phyloP scores from a whole-genome alignment of 495 filamentous ascomycete genomes.

The Penicillium canariense region DNA sequence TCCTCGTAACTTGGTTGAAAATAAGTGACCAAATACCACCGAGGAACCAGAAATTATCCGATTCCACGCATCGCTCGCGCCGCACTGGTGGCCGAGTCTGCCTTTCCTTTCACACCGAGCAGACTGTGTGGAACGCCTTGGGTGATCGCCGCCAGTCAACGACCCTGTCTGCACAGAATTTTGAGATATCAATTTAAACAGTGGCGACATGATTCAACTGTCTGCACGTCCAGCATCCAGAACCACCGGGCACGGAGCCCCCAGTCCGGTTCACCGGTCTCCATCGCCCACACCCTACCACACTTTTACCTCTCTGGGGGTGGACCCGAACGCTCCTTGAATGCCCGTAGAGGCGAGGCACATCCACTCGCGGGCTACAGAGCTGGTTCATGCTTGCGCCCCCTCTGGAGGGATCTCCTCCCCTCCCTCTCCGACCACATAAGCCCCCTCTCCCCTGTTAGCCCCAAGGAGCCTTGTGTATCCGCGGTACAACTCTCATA shows the following conservation, averaged over 20 bases:
- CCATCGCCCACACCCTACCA: neutral
- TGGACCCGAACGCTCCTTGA: constrained; percentile 2
- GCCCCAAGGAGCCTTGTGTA: constrained; percentile 22
- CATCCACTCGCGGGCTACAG: neutral
- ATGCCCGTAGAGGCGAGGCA: neutral
- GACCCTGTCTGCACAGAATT: constrained; percentile 3
- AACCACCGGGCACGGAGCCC: neutral
- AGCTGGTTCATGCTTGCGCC: constrained; percentile 1
- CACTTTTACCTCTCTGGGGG: constrained; percentile 3
- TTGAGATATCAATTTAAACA: constrained; percentile 19
- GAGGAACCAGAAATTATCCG: constrained; percentile 25
- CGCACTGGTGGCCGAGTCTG: neutral
- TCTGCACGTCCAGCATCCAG: neutral
- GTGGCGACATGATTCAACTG: constrained; percentile 14
- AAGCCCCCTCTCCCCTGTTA: constrained; percentile 16
- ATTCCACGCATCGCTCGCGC: constrained; percentile 18
- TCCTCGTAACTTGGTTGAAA: too few species aligned
- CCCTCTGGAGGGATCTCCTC: constrained; percentile 18
- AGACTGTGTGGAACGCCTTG: neutral
- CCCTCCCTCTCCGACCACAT: neutral
- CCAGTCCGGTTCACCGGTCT: constrained; percentile 18
- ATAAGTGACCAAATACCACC: constrained; percentile 15
- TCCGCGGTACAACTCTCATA: constrained; percentile 26
- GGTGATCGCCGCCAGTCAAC: constrained; percentile 17
- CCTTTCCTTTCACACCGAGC: neutral